Evolutionary conservation across 2,329 filamentous ascomycete species (phyloP).

Genomic region (Simplicillium aogashimaense): DNA sequence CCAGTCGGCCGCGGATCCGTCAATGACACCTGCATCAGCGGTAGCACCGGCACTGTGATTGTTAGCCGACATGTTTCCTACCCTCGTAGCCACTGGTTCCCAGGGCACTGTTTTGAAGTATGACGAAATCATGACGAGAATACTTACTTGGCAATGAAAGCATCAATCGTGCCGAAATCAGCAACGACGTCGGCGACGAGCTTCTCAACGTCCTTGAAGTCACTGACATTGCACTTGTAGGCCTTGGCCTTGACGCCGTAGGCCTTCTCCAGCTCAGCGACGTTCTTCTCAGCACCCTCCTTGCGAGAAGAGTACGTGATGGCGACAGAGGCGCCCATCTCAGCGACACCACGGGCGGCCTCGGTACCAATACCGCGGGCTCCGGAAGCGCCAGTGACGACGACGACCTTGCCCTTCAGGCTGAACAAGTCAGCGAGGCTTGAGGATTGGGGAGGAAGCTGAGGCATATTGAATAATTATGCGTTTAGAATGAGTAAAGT

Average conservation of each 20-base stretch:
- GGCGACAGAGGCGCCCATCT: constrained; percentile 61
- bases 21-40: constrained; percentile 57
- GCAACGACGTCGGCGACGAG: constrained; percentile 53
- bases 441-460: constrained; percentile 44
- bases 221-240: constrained; percentile 49
- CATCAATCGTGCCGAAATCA: constrained; percentile 66
- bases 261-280: constrained; percentile 50
- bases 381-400: constrained; percentile 60
- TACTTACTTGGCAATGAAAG: constrained; percentile 66
- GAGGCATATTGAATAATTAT: constrained; percentile 35
- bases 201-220: constrained; percentile 39
- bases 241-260: constrained; percentile 59
- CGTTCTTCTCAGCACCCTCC: constrained; percentile 56
- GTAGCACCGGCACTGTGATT: constrained; percentile 50
- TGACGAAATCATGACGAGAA: constrained; percentile 26
- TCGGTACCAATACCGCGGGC: constrained; percentile 62
- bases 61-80: constrained; percentile 1
- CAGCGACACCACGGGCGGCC: constrained; percentile 58
- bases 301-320: constrained; percentile 65
- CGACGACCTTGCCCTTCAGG: constrained; percentile 62
- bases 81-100: too few species aligned
- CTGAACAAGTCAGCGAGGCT: constrained; percentile 59
- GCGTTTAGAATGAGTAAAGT: background rate
- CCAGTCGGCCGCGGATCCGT: constrained; percentile 59
- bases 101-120: too few species aligned